These are phyloP conservation scores for Aquilaria sinensis DNA, from an alignment of 345 rosid species.

Conservation along the genomic window DNA sequence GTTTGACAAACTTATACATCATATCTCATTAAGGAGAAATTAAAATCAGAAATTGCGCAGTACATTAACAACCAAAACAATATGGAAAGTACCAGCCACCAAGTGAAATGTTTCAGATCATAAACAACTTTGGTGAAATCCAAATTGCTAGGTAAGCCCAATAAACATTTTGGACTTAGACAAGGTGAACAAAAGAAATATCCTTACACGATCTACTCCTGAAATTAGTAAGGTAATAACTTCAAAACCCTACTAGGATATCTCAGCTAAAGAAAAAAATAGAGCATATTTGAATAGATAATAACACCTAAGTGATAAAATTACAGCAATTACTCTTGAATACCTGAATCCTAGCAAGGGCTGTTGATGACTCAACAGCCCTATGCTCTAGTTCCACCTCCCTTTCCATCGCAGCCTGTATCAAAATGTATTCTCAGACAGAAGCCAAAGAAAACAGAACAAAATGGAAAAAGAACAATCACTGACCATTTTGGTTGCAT, in stretches of 20 bases:
- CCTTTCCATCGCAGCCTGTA: constrained; percentile 96
- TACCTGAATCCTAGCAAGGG: constrained; percentile 95
- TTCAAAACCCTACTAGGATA: no score
- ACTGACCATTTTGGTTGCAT: constrained; percentile 83
- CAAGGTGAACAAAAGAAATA: no score
- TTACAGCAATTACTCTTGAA: constrained; percentile 16
- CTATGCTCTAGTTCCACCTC: constrained; percentile 91
- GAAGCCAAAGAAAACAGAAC: constrained; percentile 6
- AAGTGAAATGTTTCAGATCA: no score
- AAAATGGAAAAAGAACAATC: constrained; percentile 7
- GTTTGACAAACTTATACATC: background rate
- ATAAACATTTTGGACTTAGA: no score
- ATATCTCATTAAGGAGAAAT: background rate
- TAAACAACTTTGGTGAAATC: no score
- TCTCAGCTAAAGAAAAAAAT: no score
- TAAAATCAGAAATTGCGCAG: no score
- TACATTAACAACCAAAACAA: no score
- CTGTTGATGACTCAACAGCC: constrained; percentile 91
- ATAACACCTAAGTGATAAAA: constrained; percentile 3
- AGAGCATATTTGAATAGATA: no score
- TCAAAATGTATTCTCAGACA: constrained; percentile 11
- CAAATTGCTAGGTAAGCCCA: no score
- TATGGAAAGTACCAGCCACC: no score
- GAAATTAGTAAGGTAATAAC: constrained; percentile 2
- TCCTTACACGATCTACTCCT: no score